Evolutionary conservation across 148 eudicot species (phyloP), one percentile per base, ranked within the genome.

Genomic region (Dianthus caryophyllus): DNA sequence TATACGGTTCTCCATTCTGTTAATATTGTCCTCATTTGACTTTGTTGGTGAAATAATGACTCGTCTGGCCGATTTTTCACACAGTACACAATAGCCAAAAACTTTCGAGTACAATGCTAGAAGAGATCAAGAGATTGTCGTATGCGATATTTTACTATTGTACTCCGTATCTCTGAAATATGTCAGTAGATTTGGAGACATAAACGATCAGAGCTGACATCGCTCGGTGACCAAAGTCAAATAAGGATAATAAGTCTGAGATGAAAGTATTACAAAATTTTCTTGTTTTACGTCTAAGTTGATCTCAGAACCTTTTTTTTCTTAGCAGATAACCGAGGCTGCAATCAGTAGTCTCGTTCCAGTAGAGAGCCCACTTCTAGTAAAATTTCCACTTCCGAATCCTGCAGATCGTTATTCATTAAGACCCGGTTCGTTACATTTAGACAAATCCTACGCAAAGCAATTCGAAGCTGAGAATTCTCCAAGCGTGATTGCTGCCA

Each of bases 351-450:
- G 81, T 70, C 88, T 88, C 61, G 50, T 75, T 67, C 80, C 76
- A 9, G 88, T 76, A 51, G 73, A 77, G 66, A 70, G 67, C 66
- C 80, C 88, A 50, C 31, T 54, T 14, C 74, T 72, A 8, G 67
- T 84, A 11, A 80, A 80, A 39, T 88, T 88, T 72, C 84, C 73
- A 5, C 83, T 84, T 46, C 88, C 90, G 60, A 69, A 82, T 72
- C 79, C 88, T 39, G 73, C 21, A 33, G 77, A 85, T 71, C 68
- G 41, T 16, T 82, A 68, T 54, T 88, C 96, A 55, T 62, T 86
- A 61, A 84, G 79, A 66, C 87, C 96, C 11, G 87, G 91, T 52
- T 88, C 91, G 4, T 51, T 88, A 64, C 81, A 73, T 69, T 15
- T 54, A 18, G 26, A 41, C 62, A 16, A 67, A 38, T 68, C 66